phyloP scores from a whole-genome alignment of 2,329 filamentous ascomycete species.

The Colletotrichum lini region DNA sequence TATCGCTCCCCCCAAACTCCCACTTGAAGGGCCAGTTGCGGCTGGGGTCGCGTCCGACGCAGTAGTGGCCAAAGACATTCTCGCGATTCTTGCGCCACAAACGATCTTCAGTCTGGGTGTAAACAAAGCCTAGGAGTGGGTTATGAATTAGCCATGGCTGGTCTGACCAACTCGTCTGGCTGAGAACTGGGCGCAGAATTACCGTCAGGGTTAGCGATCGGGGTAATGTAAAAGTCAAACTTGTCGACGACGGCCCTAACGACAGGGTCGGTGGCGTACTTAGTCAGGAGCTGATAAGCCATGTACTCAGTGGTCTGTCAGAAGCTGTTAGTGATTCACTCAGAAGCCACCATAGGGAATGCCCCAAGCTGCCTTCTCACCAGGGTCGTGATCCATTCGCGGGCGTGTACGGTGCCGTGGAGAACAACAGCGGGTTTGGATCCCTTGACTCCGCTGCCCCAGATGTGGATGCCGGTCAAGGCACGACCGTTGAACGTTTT shows the following conservation, averaged over 20 bases:
- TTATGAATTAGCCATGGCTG: not conserved
- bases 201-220: slow-evolving; percentile 65
- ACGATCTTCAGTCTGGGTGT: slow-evolving; percentile 61
- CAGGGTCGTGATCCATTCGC: slow-evolving; percentile 68
- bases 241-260: slow-evolving; percentile 63
- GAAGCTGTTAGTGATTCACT: slow-evolving; percentile 46
- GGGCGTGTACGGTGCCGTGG: slow-evolving; percentile 67
- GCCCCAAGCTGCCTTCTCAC: slow-evolving; percentile 62
- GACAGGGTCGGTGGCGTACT: slow-evolving; percentile 51
- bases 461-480: slow-evolving; percentile 76
- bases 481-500: slow-evolving; percentile 60
- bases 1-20: slow-evolving; percentile 61
- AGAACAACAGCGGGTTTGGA: slow-evolving; percentile 66
- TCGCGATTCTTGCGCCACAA: slow-evolving; percentile 69
- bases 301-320: slow-evolving; percentile 60
- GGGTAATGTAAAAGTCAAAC: slow-evolving; percentile 70
- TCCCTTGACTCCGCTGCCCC: slow-evolving; percentile 60
- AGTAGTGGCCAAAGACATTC: slow-evolving; percentile 51
- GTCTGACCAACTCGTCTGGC: too few species aligned
- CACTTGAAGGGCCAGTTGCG: slow-evolving; percentile 68
- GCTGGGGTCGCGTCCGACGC: slow-evolving; percentile 67
- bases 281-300: slow-evolving; percentile 60
- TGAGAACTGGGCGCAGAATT: slow-evolving; percentile 9
- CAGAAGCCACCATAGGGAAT: accelerated
- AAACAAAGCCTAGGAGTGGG: slow-evolving; percentile 57